Percentiles rank a stretch among this genome's conserved stretches.
Conservation (phyloP, 2,329 filamentous ascomycete genomes). For the Colletotrichum karsti region DNA sequence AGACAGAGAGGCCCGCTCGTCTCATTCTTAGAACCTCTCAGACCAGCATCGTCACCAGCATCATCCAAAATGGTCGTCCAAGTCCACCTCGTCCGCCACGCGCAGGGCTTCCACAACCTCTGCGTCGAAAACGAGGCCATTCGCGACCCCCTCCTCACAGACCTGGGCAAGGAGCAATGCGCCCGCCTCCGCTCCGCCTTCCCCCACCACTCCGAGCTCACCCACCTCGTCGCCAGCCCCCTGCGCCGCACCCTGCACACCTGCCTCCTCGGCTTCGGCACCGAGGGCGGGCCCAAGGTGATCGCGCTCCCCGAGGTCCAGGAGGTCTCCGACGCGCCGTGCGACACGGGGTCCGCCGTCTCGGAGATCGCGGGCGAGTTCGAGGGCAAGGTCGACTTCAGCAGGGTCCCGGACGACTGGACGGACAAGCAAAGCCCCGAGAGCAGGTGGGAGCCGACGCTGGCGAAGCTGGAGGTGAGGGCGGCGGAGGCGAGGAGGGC, state of each 20-base stretch:
- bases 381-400: constrained; percentile 68
- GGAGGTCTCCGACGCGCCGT: constrained; percentile 78
- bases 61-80: constrained; percentile 55
- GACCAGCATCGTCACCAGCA: neutral
- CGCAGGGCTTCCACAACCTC: constrained; percentile 85
- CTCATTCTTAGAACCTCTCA: neutral
- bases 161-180: constrained; percentile 81
- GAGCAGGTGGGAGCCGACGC: constrained; percentile 51
- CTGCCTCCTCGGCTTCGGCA: constrained; percentile 73
- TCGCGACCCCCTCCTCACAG: constrained; percentile 81
- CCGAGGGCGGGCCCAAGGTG: constrained; percentile 55
- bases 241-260: constrained; percentile 85
- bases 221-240: constrained; percentile 80
- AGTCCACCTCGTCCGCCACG: constrained; percentile 77
- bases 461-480: constrained; percentile 65
- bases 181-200: constrained; percentile 68
- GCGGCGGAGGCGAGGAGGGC: constrained; percentile 68
- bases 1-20: neutral
- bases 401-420: constrained; percentile 72
- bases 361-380: constrained; percentile 69
- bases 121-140: constrained; percentile 73
- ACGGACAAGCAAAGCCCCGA: constrained; percentile 67
- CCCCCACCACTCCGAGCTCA: constrained; percentile 70
- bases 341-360: constrained; percentile 75
- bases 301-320: constrained; percentile 79